Percentiles rank a stretch among this genome's conserved stretches.
These are phyloP conservation scores for Carex arenaria DNA, from an alignment of 202 grass and related monocot species.

Conservation along the genomic window DNA sequence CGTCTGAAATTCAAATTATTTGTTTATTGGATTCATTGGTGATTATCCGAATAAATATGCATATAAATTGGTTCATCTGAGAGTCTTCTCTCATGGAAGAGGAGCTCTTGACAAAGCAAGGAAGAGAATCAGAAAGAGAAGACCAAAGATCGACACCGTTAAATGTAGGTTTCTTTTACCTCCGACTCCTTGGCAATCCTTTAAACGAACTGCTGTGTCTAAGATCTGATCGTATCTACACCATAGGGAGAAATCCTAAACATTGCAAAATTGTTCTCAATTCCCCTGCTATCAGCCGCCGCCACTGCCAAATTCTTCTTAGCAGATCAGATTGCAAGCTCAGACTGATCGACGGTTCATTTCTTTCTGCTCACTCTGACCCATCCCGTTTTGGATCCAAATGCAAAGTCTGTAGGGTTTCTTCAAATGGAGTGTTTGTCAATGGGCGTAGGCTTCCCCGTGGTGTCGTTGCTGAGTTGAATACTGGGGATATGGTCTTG, in stretches of 20 bases:
- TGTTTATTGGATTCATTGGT: background rate
- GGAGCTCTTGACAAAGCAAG: slow-evolving; percentile 1
- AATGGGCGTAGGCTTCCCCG: slow-evolving; percentile 38
- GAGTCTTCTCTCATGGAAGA: slow-evolving; percentile 25
- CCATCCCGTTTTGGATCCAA: background rate
- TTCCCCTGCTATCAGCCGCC: slow-evolving; percentile 8
- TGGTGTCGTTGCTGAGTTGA: slow-evolving; percentile 33
- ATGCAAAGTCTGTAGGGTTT: slow-evolving; percentile 1
- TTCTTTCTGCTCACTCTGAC: background rate
- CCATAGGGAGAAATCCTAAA: slow-evolving; percentile 35
- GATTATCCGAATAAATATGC: background rate
- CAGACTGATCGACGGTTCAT: slow-evolving; percentile 30
- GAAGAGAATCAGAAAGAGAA: background rate
- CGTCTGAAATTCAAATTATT: background rate
- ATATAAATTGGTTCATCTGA: background rate
- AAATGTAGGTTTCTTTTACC: slow-evolving; percentile 42
- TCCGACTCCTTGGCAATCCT: slow-evolving; percentile 30
- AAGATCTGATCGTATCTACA: slow-evolving; percentile 50
- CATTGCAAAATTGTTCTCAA: slow-evolving; percentile 43
- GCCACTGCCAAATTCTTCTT: slow-evolving; percentile 38
- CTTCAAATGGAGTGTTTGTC: slow-evolving; percentile 33
- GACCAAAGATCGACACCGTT: background rate
- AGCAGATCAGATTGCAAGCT: slow-evolving; percentile 36
- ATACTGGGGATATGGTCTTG: slow-evolving; percentile 55
- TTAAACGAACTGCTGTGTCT: slow-evolving; percentile 34